These are phyloP conservation scores for Candida takata DNA, from an alignment of 805 yeast genomes.

Conservation along the genomic window DNA sequence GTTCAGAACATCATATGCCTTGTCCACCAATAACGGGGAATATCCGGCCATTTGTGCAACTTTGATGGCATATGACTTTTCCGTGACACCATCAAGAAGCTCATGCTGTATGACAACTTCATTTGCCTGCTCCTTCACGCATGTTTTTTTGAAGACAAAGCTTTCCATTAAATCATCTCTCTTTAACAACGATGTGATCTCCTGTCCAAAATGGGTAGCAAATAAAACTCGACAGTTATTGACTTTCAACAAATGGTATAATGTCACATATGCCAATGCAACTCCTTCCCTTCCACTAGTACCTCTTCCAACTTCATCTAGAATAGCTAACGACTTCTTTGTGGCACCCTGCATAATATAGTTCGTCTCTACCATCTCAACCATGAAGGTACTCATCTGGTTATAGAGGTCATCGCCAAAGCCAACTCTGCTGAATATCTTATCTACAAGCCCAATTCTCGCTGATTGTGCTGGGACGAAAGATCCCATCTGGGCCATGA, in stretches of 20 bases:
- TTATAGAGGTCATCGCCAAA: conserved; percentile 95
- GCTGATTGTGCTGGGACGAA: conserved; percentile 79
- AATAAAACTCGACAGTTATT: conserved; percentile 75
- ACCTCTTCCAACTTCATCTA: conserved; percentile 90
- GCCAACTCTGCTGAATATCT: conserved; percentile 90
- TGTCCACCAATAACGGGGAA: conserved; percentile 37
- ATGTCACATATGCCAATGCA: conserved; percentile 94
- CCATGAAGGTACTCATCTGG: conserved; percentile 93
- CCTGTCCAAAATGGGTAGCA: conserved; percentile 93
- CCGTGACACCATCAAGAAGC: conserved; percentile 87
- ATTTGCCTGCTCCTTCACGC: conserved; percentile 26
- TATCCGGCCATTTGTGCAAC: conserved; percentile 93
- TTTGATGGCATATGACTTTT: conserved; percentile 93
- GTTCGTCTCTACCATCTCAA: conserved; percentile 93
- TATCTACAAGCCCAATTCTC: conserved; percentile 77
- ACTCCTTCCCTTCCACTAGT: conserved; percentile 87
- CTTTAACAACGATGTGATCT: conserved; percentile 68
- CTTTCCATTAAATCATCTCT: conserved; percentile 55
- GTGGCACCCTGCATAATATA: conserved; percentile 78
- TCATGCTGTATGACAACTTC: conserved; percentile 78
- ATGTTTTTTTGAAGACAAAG: conserved; percentile 70
- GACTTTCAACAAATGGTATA: conserved; percentile 69
- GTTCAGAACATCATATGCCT: conserved; percentile 8
- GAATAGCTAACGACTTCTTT: conserved; percentile 70
- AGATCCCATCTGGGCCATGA: conserved; percentile 85